Conservation (phyloP, 2,329 filamentous ascomycete genomes). For the Exophiala sp. region DNA sequence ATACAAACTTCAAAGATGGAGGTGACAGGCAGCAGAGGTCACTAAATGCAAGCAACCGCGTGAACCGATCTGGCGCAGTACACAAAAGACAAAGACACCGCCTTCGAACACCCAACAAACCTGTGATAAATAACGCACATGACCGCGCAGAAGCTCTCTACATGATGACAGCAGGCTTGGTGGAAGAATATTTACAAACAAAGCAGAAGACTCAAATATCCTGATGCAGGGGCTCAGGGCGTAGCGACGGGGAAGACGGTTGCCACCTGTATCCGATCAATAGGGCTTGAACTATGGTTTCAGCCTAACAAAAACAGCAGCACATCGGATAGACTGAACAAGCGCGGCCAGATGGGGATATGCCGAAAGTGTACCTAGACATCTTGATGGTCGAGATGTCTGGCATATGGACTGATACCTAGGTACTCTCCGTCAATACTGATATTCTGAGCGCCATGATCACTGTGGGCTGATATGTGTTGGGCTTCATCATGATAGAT, state of each 20-base stretch:
- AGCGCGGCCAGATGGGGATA: no score
- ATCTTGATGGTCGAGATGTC: no score
- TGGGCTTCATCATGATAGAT: no score
- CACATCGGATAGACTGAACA: neutral
- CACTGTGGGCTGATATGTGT: no score
- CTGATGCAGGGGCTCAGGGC: conserved; percentile 9
- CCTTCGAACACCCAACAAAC: neutral
- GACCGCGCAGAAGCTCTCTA: neutral
- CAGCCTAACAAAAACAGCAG: neutral
- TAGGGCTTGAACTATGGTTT: neutral
- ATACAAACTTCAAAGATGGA: neutral
- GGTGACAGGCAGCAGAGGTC: neutral
- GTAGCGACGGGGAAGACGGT: conserved; percentile 3
- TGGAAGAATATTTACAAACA: neutral
- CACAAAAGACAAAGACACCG: conserved; percentile 3
- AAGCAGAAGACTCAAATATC: neutral
- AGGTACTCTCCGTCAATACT: no score
- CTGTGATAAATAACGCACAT: neutral
- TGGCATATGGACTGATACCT: no score
- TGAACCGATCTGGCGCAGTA: neutral
- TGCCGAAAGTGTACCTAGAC: no score
- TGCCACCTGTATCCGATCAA: conserved; percentile 2
- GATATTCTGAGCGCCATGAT: no score
- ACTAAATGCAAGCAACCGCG: conserved; percentile 5
- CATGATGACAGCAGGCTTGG: neutral